A percentile compares a stretch with the other conserved stretches of the same genome.
Conservation (phyloP, 352 stramenopile species). For the Lagenidium sp. region DNA sequence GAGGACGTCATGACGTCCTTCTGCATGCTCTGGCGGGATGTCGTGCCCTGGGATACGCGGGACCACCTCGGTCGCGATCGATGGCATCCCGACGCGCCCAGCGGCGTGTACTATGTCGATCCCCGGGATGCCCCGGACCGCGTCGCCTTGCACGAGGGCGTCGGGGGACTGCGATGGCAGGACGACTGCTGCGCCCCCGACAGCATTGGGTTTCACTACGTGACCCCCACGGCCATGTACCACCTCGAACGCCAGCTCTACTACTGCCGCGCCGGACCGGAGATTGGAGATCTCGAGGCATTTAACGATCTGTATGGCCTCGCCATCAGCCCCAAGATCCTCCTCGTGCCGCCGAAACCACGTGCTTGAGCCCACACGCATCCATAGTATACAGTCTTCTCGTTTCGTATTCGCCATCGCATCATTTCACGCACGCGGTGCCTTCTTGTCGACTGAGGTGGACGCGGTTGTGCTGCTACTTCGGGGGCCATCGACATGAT, state of each 20-base stretch:
- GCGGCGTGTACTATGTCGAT: slow-evolving; percentile 51
- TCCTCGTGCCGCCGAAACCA: no score
- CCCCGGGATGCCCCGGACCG: slow-evolving; percentile 39
- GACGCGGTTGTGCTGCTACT: no score
- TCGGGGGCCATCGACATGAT: slow-evolving; percentile 14
- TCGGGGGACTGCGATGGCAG: slow-evolving; percentile 49
- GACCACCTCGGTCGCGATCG: slow-evolving; percentile 49
- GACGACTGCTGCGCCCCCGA: slow-evolving; percentile 44
- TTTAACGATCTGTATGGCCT: slow-evolving; percentile 47
- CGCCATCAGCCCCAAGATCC: no score
- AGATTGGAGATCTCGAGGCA: slow-evolving; percentile 25
- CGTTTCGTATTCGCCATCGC: no score
- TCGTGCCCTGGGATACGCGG: slow-evolving; percentile 56
- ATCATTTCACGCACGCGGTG: no score
- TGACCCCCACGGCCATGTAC: slow-evolving; percentile 53
- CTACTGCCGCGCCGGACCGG: slow-evolving; percentile 39
- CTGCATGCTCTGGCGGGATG: slow-evolving; percentile 68
- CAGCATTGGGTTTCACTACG: slow-evolving; percentile 71
- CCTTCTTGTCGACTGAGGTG: no score
- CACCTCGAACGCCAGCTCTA: slow-evolving; percentile 67
- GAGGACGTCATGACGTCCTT: slow-evolving; percentile 68
- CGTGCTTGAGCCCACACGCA: no score
- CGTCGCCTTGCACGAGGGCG: slow-evolving; percentile 55
- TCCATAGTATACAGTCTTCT: no score
- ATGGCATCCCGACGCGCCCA: slow-evolving; percentile 55